phyloP scores from a whole-genome alignment of 1,284 basidiomycete species.

The Singerocomus inundabilis region DNA sequence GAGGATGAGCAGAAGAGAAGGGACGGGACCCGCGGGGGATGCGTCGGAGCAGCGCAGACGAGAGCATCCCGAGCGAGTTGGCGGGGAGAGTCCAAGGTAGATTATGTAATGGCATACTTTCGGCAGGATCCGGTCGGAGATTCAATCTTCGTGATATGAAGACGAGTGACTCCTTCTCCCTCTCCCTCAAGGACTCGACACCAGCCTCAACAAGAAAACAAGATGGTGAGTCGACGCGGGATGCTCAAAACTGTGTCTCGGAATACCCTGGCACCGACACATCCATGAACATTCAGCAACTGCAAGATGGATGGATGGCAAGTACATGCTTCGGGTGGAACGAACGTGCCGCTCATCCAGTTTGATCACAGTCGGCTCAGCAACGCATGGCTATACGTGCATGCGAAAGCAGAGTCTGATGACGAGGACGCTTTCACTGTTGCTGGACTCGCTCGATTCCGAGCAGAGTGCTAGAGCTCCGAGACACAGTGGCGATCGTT shows the following conservation, averaged over 20 bases:
- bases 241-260: constrained; percentile 11
- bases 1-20: constrained; percentile 8
- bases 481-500: constrained; percentile 47
- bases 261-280: constrained; percentile 21
- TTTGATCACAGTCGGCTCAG: constrained; percentile 26
- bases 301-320: constrained; percentile 30
- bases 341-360: background rate
- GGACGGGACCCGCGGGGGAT: constrained; percentile 4
- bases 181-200: constrained; percentile 18
- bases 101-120: constrained; percentile 1
- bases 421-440: constrained; percentile 22
- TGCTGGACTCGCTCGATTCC: constrained; percentile 33
- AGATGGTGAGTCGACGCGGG: constrained; percentile 30
- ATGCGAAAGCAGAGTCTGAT: constrained; percentile 24
- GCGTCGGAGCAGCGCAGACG: constrained; percentile 10
- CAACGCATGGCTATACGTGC: constrained; percentile 5
- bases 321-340: constrained; percentile 21
- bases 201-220: constrained; percentile 7
- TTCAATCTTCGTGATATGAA: no score
- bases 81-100: background rate
- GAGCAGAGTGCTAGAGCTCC: constrained; percentile 64
- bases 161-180: no score
- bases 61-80: constrained; percentile 12
- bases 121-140: constrained; percentile 28
- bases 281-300: constrained; percentile 12